phyloP scores from a whole-genome alignment of 345 rosid genomes.

The Eucalyptus cloeziana region DNA sequence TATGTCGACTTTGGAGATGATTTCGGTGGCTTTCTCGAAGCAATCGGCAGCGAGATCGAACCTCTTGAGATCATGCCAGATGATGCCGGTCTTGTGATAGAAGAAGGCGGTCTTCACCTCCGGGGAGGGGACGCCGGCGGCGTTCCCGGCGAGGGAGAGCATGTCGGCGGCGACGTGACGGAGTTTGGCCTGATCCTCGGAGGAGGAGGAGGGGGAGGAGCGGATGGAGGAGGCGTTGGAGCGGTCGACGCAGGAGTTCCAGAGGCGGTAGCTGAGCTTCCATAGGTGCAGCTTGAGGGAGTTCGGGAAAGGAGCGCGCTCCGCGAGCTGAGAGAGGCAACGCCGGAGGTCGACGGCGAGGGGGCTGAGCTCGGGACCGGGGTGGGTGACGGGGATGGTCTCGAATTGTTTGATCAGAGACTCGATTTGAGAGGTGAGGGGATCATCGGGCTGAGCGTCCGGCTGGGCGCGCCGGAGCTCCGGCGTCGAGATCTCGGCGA shows the following conservation, averaged over 20 bases:
- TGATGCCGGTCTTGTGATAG: slow-evolving; percentile 66
- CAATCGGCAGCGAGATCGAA: slow-evolving; percentile 77
- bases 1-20: slow-evolving; percentile 45
- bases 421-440: slow-evolving; percentile 53
- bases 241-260: slow-evolving; percentile 93
- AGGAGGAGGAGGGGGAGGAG: slow-evolving; percentile 14
- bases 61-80: slow-evolving; percentile 48
- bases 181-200: slow-evolving; percentile 27
- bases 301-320: slow-evolving; percentile 51
- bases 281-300: slow-evolving; percentile 63
- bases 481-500: slow-evolving; percentile 73
- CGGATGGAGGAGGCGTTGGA: slow-evolving; percentile 43
- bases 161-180: slow-evolving; percentile 86
- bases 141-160: slow-evolving; percentile 53
- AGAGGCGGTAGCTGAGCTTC: slow-evolving; percentile 90
- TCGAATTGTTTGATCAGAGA: slow-evolving; percentile 51
- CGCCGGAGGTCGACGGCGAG: slow-evolving; percentile 45
- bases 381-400: slow-evolving; percentile 2
- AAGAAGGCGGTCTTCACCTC: slow-evolving; percentile 60
- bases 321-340: slow-evolving; percentile 37
- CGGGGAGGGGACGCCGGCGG: slow-evolving; percentile 69
- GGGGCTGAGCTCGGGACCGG: slow-evolving; percentile 16
- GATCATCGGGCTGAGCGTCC: slow-evolving; percentile 6
- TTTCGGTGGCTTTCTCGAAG: slow-evolving; percentile 79
- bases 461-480: slow-evolving; percentile 20